Evolutionary conservation across 768 basidiomycete genomes (phyloP), one percentile per base, ranked within the genome.

Genomic region (Suillus lakei): DNA sequence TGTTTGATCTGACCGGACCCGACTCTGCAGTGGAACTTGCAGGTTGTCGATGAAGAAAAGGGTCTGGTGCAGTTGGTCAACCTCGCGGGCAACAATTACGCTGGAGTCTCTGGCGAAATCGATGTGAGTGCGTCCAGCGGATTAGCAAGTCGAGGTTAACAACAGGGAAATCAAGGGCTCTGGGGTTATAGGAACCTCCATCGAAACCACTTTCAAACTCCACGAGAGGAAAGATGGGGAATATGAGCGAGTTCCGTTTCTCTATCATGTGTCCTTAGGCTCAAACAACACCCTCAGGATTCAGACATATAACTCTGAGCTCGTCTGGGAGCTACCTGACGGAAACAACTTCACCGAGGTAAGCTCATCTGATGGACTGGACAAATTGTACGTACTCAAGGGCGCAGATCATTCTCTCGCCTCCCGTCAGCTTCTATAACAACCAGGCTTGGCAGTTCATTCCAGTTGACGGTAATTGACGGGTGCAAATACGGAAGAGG

Each of bases 391-490:
- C 28, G 28, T 53, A 53, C 51, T 53, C 51, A 53, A 18, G 51
- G 28, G 28, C 0, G 5, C 30, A 53, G 51, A 53, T 53, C 16
- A 53, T 53, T 28, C 51, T 53, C 51, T 53, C 51, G 9, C 51
- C 51, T 53, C 50, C 50, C 16, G 13, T 51, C 16, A 51, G 50
- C 50, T 51, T 51, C 50, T 51, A 51, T 51, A 15, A 51, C 9
- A 28, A 51, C 28, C 50, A 51, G 50, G 50, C 28, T 53, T 53
- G 51, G 51, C 51, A 53, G 51, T 53, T 53, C 51, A 18, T 30
- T 18, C 28, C 51, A 53, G 51, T 53, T 5, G 51, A 53, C 18
- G 51, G 51, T 18, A 53, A 53, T 9, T 53, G 23, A 48, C 23
- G n/a, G 46, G n/a, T 23, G 13, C 5, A 48, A 23, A 50, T 6